Conservation (phyloP, 768 basidiomycete genomes). For the Kwoniella dendrophila region DNA sequence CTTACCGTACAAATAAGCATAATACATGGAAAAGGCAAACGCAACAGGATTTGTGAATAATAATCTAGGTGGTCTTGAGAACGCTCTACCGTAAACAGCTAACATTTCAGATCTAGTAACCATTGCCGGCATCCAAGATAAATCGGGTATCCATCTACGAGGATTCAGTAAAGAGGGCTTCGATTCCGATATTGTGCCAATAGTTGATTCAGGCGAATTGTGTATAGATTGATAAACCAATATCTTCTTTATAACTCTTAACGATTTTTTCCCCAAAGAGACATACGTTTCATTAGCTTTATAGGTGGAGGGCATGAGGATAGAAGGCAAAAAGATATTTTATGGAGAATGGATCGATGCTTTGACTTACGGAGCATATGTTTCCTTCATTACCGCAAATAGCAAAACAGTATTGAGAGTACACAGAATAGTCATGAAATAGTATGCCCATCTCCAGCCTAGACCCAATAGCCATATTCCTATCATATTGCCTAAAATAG, state of each 20-base stretch:
- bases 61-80: slow-evolving; percentile 45
- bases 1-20: slow-evolving; percentile 52
- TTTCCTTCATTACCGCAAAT: slow-evolving; percentile 38
- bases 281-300: no score
- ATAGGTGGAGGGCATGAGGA: neutral
- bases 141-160: slow-evolving; percentile 23
- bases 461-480: slow-evolving; percentile 47
- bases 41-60: slow-evolving; percentile 49
- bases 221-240: slow-evolving; percentile 33
- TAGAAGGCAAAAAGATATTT: neutral
- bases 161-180: neutral
- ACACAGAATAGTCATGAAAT: slow-evolving; percentile 39
- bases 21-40: slow-evolving; percentile 45
- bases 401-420: slow-evolving; percentile 34
- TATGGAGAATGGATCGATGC: neutral
- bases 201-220: slow-evolving; percentile 7
- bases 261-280: no score
- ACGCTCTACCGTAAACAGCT: slow-evolving; percentile 37
- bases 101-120: slow-evolving; percentile 39
- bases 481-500: slow-evolving; percentile 44
- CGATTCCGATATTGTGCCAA: neutral
- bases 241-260: slow-evolving; percentile 45
- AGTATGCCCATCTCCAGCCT: slow-evolving; percentile 50
- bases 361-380: slow-evolving; percentile 47
- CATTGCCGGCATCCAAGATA: slow-evolving; percentile 49